Evolutionary conservation across 306 rosid genomes (phyloP).

Genomic region (Ammopiptanthus mongolicus): DNA sequence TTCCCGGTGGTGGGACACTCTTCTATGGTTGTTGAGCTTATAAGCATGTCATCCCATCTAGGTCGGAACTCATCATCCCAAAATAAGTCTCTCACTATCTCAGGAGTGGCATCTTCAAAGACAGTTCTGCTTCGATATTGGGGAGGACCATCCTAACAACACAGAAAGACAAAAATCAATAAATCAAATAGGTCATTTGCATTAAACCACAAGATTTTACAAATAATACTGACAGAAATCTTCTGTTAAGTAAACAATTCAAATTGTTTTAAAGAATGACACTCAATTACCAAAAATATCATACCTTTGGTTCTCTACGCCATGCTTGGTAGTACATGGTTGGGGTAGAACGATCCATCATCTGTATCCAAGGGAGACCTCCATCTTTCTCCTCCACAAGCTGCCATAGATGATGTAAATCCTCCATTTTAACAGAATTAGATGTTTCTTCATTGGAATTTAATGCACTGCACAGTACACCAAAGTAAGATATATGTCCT

Average conservation of each 20-base stretch:
- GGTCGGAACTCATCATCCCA: constrained; percentile 57
- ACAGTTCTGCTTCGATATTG: constrained; percentile 51
- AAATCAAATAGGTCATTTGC: not conserved
- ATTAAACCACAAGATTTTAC: not conserved
- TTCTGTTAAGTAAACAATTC: not conserved
- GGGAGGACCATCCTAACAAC: constrained; percentile 53
- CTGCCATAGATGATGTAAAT: constrained; percentile 34
- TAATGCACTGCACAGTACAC: constrained; percentile 3
- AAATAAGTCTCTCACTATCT: constrained; percentile 55
- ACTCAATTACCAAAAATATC: not conserved
- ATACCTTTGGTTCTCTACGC: constrained; percentile 58
- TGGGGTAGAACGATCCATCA: constrained; percentile 56
- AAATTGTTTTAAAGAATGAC: not conserved
- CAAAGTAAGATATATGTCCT: not conserved
- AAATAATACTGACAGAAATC: not conserved
- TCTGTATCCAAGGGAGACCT: constrained; percentile 52
- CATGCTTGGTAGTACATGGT: constrained; percentile 51
- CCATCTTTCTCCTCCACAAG: constrained; percentile 60
- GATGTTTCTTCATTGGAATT: constrained; percentile 5
- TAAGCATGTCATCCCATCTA: constrained; percentile 57
- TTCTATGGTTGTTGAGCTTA: constrained; percentile 34
- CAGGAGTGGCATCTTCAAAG: constrained; percentile 66
- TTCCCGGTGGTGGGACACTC: constrained; percentile 60
- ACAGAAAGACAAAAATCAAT: not conserved
- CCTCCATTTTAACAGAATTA: constrained; percentile 24